Evolutionary conservation across 176 grass and related monocot genomes (phyloP).

Genomic region (Cymbopogon citratus): DNA sequence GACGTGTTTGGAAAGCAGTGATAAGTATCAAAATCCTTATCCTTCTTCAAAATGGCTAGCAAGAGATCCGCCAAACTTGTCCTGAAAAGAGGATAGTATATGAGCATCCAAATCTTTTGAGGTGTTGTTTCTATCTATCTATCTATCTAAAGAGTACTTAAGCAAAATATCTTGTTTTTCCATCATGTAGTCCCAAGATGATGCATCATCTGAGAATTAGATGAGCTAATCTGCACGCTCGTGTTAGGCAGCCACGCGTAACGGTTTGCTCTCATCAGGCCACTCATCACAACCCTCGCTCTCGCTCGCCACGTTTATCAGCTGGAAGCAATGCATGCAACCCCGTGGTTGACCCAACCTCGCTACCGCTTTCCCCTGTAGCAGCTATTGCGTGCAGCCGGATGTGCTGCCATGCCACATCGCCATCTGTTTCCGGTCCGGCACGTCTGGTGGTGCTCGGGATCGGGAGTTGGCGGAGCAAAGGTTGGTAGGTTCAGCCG

Average conservation of each 20-base stretch:
- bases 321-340: background rate
- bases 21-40: background rate
- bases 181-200: background rate
- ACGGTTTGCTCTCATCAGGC: too few species aligned
- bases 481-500: conserved; percentile 22
- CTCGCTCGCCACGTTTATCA: background rate
- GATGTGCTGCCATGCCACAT: background rate
- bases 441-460: background rate
- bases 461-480: background rate
- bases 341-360: conserved; percentile 25
- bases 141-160: background rate
- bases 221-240: too few species aligned
- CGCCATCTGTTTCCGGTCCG: conserved; percentile 17
- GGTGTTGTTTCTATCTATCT: too few species aligned
- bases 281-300: too few species aligned
- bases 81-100: background rate
- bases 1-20: background rate
- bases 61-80: background rate
- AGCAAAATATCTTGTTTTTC: background rate
- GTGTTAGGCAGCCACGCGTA: too few species aligned
- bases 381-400: too few species aligned
- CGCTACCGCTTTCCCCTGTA: background rate
- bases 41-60: background rate
- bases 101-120: background rate
- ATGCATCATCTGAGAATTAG: background rate